Percentiles rank a stretch among this genome's conserved stretches.
phyloP scores from a whole-genome alignment of 2,329 filamentous ascomycete species.

The Penicillium corylophilum region DNA sequence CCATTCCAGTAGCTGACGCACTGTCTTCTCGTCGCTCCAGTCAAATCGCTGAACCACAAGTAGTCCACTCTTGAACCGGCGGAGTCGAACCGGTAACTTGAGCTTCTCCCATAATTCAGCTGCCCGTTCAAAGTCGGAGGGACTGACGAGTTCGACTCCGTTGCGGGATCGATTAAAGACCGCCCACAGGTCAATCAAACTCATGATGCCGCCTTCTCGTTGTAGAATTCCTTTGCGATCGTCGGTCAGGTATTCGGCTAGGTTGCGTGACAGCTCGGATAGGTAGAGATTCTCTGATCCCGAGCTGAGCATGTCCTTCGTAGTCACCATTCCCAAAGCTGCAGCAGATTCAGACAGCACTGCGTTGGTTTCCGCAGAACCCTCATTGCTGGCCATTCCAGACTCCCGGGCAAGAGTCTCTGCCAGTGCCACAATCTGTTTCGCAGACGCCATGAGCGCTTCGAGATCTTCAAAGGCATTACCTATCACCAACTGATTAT shows the following conservation, averaged over 20 bases:
- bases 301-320: constrained; percentile 87
- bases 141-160: constrained; percentile 91
- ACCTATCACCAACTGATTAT: constrained; percentile 90
- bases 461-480: constrained; percentile 95
- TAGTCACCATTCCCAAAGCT: constrained; percentile 85
- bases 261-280: constrained; percentile 77
- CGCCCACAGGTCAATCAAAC: constrained; percentile 86
- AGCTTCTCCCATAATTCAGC: constrained; percentile 84
- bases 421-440: constrained; percentile 90
- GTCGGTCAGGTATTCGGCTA: constrained; percentile 87
- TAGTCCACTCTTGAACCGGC: constrained; percentile 90
- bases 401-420: constrained; percentile 77
- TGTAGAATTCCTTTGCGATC: constrained; percentile 75
- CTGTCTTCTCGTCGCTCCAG: constrained; percentile 85
- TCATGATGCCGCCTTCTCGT: constrained; percentile 82
- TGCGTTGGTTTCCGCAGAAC: constrained; percentile 67
- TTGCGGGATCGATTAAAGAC: constrained; percentile 91
- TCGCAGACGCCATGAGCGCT: constrained; percentile 94
- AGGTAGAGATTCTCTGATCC: constrained; percentile 82
- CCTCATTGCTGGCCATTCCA: constrained; percentile 57
- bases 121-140: constrained; percentile 86
- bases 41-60: constrained; percentile 88
- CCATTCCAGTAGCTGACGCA: constrained; percentile 74
- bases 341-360: constrained; percentile 78
- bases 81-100: constrained; percentile 78